Percentiles rank a stretch among this genome's conserved stretches.
Evolutionary conservation across 78 protist genomes (phyloP).

Genomic region (Chrysochromulina tobinii): DNA sequence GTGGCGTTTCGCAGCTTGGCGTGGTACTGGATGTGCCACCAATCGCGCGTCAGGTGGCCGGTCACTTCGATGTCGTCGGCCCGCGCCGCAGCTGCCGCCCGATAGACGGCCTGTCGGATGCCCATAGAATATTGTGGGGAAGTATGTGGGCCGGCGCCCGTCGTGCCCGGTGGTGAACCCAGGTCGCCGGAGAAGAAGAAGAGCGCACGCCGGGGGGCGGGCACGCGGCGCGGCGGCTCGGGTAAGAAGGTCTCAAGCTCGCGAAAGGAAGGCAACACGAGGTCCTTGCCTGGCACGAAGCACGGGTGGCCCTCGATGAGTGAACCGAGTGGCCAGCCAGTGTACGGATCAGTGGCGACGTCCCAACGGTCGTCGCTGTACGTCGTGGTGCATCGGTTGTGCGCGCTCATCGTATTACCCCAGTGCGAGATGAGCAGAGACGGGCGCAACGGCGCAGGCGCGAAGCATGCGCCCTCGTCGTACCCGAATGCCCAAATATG

Average conservation of each 20-base stretch:
- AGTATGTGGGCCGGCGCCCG: no score
- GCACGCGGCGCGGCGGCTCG: no score
- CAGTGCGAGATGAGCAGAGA: neutral
- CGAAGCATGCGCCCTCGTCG: conserved; percentile 17
- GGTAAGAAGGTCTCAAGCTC: neutral
- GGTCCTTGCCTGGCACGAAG: neutral
- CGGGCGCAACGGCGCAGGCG: neutral
- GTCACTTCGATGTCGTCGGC: no score
- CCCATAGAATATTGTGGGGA: no score
- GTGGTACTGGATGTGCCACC: no score
- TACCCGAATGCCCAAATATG: neutral
- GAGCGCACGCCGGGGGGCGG: no score
- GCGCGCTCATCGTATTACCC: neutral
- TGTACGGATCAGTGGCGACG: neutral
- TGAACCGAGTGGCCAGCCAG: neutral
- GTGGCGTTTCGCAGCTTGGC: no score
- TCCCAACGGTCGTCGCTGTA: neutral
- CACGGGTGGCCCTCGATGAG: neutral
- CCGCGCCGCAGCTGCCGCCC: no score
- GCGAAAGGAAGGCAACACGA: neutral
- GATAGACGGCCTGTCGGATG: no score
- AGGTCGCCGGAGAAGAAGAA: no score
- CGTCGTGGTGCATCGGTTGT: neutral
- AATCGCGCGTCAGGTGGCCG: no score
- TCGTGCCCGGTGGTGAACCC: no score